Conservation (phyloP, 805 yeast genomes). For the Isabelozyma rhagii region DNA sequence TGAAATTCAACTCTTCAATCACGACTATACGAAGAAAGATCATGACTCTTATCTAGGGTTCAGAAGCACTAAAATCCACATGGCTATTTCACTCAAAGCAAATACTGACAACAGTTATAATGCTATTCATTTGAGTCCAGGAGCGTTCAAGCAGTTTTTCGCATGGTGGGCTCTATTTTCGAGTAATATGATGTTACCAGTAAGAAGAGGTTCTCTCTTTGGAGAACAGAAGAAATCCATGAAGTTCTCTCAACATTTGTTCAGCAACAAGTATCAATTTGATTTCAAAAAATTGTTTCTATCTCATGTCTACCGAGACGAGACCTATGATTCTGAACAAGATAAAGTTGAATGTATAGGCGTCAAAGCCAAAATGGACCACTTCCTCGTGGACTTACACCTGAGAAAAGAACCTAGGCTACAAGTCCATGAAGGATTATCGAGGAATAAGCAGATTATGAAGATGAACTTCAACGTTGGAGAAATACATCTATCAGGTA, state of each 20-base stretch:
- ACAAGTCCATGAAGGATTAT: slow-evolving; percentile 41
- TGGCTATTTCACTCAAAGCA: slow-evolving; percentile 39
- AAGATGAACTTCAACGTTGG: slow-evolving; percentile 65
- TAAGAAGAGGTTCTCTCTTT: slow-evolving; percentile 72
- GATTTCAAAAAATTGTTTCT: slow-evolving; percentile 69
- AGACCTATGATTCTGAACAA: slow-evolving; percentile 34
- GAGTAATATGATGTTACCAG: slow-evolving; percentile 76
- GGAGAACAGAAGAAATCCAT: slow-evolving; percentile 50
- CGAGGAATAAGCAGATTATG: slow-evolving; percentile 45
- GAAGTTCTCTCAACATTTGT: slow-evolving; percentile 73
- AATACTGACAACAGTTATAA: slow-evolving; percentile 48
- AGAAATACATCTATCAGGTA: slow-evolving; percentile 50
- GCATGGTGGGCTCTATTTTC: slow-evolving; percentile 85
- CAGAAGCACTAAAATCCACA: slow-evolving; percentile 37
- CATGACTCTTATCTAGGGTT: slow-evolving; percentile 43
- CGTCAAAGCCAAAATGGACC: slow-evolving; percentile 44
- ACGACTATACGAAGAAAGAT: slow-evolving; percentile 37
- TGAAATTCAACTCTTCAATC: slow-evolving; percentile 55
- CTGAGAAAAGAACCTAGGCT: slow-evolving; percentile 37
- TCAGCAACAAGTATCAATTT: slow-evolving; percentile 77
- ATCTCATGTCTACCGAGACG: slow-evolving; percentile 65
- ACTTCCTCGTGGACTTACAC: slow-evolving; percentile 38
- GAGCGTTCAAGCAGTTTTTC: slow-evolving; percentile 62
- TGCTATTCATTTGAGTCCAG: slow-evolving; percentile 74
- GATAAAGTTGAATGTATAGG: slow-evolving; percentile 63